Percentiles rank a stretch among this genome's conserved stretches.
Evolutionary conservation across 257 asterid genomes (phyloP).

Genomic region (Thymus quinquecostatus): DNA sequence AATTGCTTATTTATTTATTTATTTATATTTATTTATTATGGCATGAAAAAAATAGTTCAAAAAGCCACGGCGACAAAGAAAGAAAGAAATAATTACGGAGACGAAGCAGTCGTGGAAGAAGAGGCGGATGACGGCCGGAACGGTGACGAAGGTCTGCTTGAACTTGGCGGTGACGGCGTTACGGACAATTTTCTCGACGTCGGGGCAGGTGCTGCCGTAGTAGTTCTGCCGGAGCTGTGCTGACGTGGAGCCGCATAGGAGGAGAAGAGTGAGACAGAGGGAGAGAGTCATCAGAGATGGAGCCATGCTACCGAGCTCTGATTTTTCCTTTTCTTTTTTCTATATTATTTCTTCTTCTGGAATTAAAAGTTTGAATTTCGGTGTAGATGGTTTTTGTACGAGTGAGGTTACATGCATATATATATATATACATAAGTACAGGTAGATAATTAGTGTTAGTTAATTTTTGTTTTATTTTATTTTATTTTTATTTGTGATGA

Average conservation of each 20-base stretch:
- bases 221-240: conserved; percentile 58
- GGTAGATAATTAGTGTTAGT: background rate
- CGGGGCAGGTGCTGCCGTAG: conserved; percentile 63
- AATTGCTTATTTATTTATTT: too few species aligned
- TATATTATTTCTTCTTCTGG: too few species aligned
- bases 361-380: too few species aligned
- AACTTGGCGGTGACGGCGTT: conserved; percentile 57
- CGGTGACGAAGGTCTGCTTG: conserved; percentile 67
- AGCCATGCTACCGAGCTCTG: conserved; percentile 39
- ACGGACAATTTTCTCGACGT: conserved; percentile 68
- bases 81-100: conserved; percentile 37
- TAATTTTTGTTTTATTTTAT: background rate
- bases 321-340: too few species aligned
- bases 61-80: too few species aligned
- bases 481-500: background rate
- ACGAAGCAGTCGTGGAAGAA: conserved; percentile 88
- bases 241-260: conserved; percentile 38
- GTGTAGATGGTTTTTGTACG: background rate
- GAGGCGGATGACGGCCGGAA: conserved; percentile 72
- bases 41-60: too few species aligned
- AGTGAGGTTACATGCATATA: conserved; percentile 11
- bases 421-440: background rate
- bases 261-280: conserved; percentile 32
- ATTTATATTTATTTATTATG: too few species aligned
- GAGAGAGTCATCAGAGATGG: conserved; percentile 27